A percentile compares a stretch with the other conserved stretches of the same genome.
phyloP scores from a whole-genome alignment of 768 basidiomycete genomes.

The Chalciporus pseudorubinellus region DNA sequence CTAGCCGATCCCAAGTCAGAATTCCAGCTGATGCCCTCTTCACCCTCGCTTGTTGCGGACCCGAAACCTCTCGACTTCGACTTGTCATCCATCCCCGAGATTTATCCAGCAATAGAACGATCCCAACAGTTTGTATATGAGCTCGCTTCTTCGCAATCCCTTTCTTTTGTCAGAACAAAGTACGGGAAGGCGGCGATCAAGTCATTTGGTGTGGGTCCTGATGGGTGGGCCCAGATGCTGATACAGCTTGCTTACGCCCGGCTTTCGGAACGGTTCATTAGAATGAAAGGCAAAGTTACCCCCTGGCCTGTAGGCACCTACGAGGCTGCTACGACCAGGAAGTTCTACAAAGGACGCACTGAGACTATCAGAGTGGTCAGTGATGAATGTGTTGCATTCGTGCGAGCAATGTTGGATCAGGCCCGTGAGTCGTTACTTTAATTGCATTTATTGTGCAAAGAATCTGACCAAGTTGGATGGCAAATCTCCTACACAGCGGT shows the following conservation, averaged over 20 bases:
- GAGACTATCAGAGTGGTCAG: slow-evolving; percentile 90
- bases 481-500: slow-evolving; percentile 13
- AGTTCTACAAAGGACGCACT: slow-evolving; percentile 85
- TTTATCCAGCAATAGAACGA: slow-evolving; percentile 45
- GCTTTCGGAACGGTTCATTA: slow-evolving; percentile 42
- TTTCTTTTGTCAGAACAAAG: slow-evolving; percentile 59
- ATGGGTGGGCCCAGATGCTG: slow-evolving; percentile 93
- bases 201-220: slow-evolving; percentile 83
- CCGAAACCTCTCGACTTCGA: slow-evolving; percentile 65
- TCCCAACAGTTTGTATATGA: slow-evolving; percentile 56
- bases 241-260: slow-evolving; percentile 87
- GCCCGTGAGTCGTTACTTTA: slow-evolving; percentile 23
- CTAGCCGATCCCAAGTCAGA: slow-evolving; percentile 64
- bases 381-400: slow-evolving; percentile 74
- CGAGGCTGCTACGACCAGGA: slow-evolving; percentile 89
- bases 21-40: slow-evolving; percentile 41
- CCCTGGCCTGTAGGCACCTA: slow-evolving; percentile 77
- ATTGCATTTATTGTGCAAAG: not conserved
- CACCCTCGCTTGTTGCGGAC: slow-evolving; percentile 11
- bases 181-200: slow-evolving; percentile 91
- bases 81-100: slow-evolving; percentile 39
- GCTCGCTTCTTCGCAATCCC: slow-evolving; percentile 60
- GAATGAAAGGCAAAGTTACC: slow-evolving; percentile 18
- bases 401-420: slow-evolving; percentile 65
- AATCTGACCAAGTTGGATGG: not conserved